Percentiles rank a stretch among this genome's conserved stretches.
These are phyloP conservation scores for Myxozyma mucilagina DNA, from an alignment of 805 yeast genomes.

Conservation along the genomic window DNA sequence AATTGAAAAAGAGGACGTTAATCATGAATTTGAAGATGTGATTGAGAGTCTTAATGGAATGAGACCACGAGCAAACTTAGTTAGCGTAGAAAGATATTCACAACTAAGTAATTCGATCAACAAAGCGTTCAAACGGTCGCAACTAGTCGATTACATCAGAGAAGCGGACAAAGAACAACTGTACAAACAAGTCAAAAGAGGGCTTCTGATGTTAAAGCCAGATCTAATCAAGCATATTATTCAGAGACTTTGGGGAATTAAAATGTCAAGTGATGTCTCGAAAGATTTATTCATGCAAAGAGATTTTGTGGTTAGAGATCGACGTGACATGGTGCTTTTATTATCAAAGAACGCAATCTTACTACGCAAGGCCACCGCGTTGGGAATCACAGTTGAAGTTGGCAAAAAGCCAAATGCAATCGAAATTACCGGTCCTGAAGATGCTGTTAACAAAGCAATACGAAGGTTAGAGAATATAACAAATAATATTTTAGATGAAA, in stretches of 20 bases:
- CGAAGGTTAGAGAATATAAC: slow-evolving; percentile 2
- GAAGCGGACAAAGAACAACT: background rate
- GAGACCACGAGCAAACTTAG: slow-evolving; percentile 15
- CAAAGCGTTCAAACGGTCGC: slow-evolving; percentile 14
- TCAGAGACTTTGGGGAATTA: slow-evolving; percentile 15
- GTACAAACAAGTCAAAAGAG: background rate
- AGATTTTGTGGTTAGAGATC: background rate
- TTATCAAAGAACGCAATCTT: slow-evolving; percentile 5
- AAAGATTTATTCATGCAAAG: slow-evolving; percentile 15
- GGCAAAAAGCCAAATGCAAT: slow-evolving; percentile 2
- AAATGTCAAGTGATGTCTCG: slow-evolving; percentile 11
- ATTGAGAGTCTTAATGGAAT: slow-evolving; percentile 4
- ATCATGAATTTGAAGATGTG: slow-evolving; percentile 4
- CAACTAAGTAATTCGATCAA: slow-evolving; percentile 7
- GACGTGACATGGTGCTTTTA: slow-evolving; percentile 16
- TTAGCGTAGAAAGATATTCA: slow-evolving; percentile 6
- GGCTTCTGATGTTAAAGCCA: background rate
- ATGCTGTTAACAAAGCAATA: slow-evolving; percentile 6
- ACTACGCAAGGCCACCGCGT: slow-evolving; percentile 8
- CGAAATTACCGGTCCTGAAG: slow-evolving; percentile 7
- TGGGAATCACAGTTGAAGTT: slow-evolving; percentile 2
- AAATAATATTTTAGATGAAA: slow-evolving; percentile 4
- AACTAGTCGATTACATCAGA: slow-evolving; percentile 4
- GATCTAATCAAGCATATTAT: slow-evolving; percentile 5
- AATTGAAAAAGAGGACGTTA: background rate